phyloP scores from a whole-genome alignment of 208 protist species.

The Crithidia sp. region DNA sequence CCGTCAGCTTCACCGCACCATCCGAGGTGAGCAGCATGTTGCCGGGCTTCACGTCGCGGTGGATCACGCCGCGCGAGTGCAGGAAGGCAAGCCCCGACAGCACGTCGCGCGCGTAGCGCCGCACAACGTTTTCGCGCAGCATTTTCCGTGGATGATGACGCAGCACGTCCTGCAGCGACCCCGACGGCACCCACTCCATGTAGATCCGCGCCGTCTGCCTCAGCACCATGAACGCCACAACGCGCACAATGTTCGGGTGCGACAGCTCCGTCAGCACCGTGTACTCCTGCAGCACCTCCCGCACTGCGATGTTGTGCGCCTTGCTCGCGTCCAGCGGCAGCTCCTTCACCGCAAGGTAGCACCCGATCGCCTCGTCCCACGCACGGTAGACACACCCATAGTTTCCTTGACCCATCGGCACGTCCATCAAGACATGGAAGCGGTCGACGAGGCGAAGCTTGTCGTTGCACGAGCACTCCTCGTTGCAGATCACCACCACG shows the following conservation, averaged over 20 bases:
- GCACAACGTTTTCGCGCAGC: slow-evolving; percentile 61
- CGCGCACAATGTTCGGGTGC: slow-evolving; percentile 73
- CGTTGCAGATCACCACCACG: slow-evolving; percentile 70
- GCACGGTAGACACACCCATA: slow-evolving; percentile 62
- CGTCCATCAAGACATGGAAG: slow-evolving; percentile 51
- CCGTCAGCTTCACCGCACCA: slow-evolving; percentile 74
- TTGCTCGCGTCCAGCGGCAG: slow-evolving; percentile 46
- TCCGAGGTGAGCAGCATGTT: slow-evolving; percentile 86
- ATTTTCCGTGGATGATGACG: slow-evolving; percentile 31
- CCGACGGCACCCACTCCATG: slow-evolving; percentile 82
- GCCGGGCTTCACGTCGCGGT: slow-evolving; percentile 86
- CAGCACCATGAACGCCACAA: slow-evolving; percentile 69
- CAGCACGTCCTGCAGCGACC: slow-evolving; percentile 67
- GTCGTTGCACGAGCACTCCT: slow-evolving; percentile 49
- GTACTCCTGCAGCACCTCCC: slow-evolving; percentile 74
- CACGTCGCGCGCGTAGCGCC: slow-evolving; percentile 59
- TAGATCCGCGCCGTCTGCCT: slow-evolving; percentile 57
- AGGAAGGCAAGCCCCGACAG: slow-evolving; percentile 64
- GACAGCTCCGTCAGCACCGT: slow-evolving; percentile 61
- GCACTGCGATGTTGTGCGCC: slow-evolving; percentile 31
- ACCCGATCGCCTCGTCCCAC: slow-evolving; percentile 60
- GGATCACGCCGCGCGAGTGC: slow-evolving; percentile 71
- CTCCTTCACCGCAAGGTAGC: slow-evolving; percentile 78
- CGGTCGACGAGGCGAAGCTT: slow-evolving; percentile 47
- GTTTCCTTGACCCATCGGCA: slow-evolving; percentile 48